Conservation (phyloP, 192 early-diverging fungal genomes). For the Thamnidium elegans region DNA sequence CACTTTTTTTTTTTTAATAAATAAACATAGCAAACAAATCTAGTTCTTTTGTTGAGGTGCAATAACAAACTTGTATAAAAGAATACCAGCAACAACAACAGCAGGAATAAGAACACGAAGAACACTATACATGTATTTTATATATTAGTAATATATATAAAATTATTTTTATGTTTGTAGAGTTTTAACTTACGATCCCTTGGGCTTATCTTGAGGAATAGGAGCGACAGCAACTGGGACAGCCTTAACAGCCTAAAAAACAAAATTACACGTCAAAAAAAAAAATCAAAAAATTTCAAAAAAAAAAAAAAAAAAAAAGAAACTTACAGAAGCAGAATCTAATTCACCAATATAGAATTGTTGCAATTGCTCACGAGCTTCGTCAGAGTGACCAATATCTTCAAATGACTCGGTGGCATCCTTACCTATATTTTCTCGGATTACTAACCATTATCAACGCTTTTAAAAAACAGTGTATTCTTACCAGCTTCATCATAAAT, state of each 20-base stretch:
- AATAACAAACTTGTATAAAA: conserved; percentile 36
- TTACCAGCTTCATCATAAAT: conserved; percentile 72
- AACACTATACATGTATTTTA: conserved; percentile 13
- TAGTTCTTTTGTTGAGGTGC: no score
- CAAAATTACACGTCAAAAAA: neutral
- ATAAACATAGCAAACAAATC: no score
- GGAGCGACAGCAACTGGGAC: neutral
- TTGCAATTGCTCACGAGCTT: conserved; percentile 72
- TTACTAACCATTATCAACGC: conserved; percentile 10
- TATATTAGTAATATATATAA: neutral
- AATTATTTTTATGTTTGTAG: neutral
- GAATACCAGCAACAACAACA: conserved; percentile 24
- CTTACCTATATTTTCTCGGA: conserved; percentile 31
- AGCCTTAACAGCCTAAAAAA: neutral
- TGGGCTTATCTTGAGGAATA: neutral
- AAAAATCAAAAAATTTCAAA: no score
- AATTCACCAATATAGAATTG: conserved; percentile 20
- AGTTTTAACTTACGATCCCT: conserved; percentile 15
- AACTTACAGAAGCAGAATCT: conserved; percentile 15
- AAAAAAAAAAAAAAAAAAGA: no score
- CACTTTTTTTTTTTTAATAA: no score
- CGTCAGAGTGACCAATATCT: conserved; percentile 90
- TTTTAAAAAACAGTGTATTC: no score
- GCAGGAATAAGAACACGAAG: conserved; percentile 28
- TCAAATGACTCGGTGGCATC: conserved; percentile 89